These are phyloP conservation scores for Gaultheria prostrata DNA, from an alignment of 148 eudicot species.

Conservation along the genomic window DNA sequence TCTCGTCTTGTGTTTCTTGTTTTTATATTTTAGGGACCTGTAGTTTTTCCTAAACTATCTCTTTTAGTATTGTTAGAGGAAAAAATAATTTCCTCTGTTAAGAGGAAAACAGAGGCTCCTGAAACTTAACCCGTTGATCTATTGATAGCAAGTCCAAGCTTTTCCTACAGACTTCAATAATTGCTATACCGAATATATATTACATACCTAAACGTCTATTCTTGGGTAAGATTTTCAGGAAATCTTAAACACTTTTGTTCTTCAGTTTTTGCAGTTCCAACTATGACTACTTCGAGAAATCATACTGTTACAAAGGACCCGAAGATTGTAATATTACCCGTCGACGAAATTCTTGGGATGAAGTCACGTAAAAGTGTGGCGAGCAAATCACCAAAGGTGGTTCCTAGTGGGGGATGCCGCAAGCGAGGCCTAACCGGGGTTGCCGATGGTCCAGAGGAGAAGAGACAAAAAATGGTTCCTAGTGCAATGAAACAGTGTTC, in stretches of 20 bases:
- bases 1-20: too few relatives aligned
- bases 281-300: constrained; percentile 19
- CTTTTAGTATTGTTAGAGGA: too few relatives aligned
- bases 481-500: constrained; percentile 40
- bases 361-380: constrained; percentile 8
- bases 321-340: constrained; percentile 28
- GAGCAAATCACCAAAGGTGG: constrained; percentile 3
- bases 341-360: constrained; percentile 1
- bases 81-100: too few relatives aligned
- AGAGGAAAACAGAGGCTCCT: too few relatives aligned
- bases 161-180: too few relatives aligned
- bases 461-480: constrained; percentile 59
- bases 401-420: constrained; percentile 20
- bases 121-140: too few relatives aligned
- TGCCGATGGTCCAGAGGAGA: constrained; percentile 28
- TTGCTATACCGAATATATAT: too few relatives aligned
- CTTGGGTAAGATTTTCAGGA: not conserved
- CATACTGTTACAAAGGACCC: constrained; percentile 14
- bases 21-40: too few relatives aligned
- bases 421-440: constrained; percentile 42
- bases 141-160: too few relatives aligned
- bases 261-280: constrained; percentile 17
- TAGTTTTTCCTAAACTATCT: too few relatives aligned
- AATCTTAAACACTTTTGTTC: constrained; percentile 2
- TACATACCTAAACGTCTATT: too few relatives aligned